Base-by-base conservation (phyloP, 768 basidiomycete genomes). In the Auriscalpium orientale region DNA sequence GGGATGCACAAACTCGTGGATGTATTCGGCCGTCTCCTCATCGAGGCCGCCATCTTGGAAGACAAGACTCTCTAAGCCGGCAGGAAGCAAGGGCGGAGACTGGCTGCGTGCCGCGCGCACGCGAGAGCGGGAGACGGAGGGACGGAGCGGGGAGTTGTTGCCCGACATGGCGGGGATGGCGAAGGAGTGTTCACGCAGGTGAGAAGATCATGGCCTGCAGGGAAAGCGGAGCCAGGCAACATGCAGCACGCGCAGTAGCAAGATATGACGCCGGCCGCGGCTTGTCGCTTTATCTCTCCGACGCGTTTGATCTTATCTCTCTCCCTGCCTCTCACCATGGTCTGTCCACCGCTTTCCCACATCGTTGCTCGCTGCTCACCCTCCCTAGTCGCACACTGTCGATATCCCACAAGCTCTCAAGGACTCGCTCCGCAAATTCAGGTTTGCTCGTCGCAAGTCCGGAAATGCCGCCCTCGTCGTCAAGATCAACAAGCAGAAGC, bases 401-500 rank as follows among this genome's bases (percentile, higher is more conserved):
- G 93, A 95, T 67, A 91, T 94, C 65, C 89, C 90, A 0, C 77
- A 84, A 62, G 75, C 77, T 47, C 79, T 95, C 69, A 89, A 88
- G 69, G 82, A 87, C 59, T 74, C 82, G 22, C 81, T 95, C 44
- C 83, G 87, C 70, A 93, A 92, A 66, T 95, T 95, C 73, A 74
- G 89, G 13, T 88, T 91, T 55, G 74, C 74, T 4, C 81, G 87
- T 21, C 82, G 78, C 64, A 79, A 78, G 46, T 70, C 77, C 18
- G 87, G 84, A 40, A 85, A 78, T 62, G 85, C 90, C 22, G 92
- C 91, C 15, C 75, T 95, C 53, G 74, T 92, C 62, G 84, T 95
- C 71, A 95, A 94, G 82, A 91, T 95, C 72, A 87, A 94, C 78
- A 94, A 90, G 76, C 70, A 76, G 43, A 76, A 84, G 63, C 79